phyloP scores from a whole-genome alignment of 1,139 yeast genomes.

The Suhomyces atakaporum region DNA sequence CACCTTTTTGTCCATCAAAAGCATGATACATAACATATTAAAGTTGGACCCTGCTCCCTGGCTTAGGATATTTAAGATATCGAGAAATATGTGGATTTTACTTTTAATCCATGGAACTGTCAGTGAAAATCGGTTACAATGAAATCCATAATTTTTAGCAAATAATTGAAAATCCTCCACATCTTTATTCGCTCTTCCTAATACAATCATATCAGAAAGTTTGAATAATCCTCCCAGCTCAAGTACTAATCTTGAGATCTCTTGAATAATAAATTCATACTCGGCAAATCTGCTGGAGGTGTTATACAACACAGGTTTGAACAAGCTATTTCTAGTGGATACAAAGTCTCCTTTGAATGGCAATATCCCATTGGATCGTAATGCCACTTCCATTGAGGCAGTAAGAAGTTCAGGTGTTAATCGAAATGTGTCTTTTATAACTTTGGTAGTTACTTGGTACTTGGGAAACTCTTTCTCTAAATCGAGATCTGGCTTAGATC shows the following conservation, averaged over 20 bases:
- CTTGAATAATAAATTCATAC: constrained; percentile 43
- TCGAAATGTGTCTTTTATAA: constrained; percentile 55
- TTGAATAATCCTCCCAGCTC: constrained; percentile 48
- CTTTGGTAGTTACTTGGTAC: constrained; percentile 26
- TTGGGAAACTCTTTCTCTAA: constrained; percentile 29
- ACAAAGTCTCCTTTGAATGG: neutral
- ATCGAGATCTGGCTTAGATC: constrained; percentile 42
- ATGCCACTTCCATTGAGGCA: constrained; percentile 34
- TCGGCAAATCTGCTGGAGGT: constrained; percentile 32
- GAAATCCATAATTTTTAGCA: constrained; percentile 45
- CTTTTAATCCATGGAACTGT: constrained; percentile 57
- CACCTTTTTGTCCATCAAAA: constrained; percentile 28
- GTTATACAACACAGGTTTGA: constrained; percentile 34
- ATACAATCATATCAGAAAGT: constrained; percentile 55
- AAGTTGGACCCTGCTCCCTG: constrained; percentile 36
- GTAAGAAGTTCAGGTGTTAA: constrained; percentile 57
- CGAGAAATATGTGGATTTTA: constrained; percentile 50
- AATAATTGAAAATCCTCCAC: constrained; percentile 44
- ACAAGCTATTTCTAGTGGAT: constrained; percentile 24
- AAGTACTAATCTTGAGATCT: constrained; percentile 45
- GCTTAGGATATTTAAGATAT: constrained; percentile 47
- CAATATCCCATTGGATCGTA: constrained; percentile 14
- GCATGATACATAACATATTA: constrained; percentile 31
- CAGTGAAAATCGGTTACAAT: constrained; percentile 45
- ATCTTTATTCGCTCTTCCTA: constrained; percentile 58